Base-by-base conservation (phyloP, 768 basidiomycete species). In the Candolleomyces efflorescens region DNA sequence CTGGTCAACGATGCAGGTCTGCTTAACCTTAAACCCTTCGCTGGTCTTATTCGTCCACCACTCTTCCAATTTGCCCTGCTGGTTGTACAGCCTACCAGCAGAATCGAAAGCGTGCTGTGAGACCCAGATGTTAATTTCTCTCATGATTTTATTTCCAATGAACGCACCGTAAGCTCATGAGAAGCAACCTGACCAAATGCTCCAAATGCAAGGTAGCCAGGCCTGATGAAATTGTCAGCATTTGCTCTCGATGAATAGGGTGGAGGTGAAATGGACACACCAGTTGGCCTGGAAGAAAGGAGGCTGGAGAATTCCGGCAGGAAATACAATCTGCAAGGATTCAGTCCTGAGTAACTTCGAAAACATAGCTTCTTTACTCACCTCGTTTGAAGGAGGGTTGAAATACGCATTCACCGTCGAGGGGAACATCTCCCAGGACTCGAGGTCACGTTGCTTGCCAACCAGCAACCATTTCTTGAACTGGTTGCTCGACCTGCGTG, bases 31-130 rank as follows among this genome's bases (percentile, higher is more conserved):
- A 78, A 95, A 99, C 0, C 87, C 88, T 60, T 84, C 79, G 64
- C 87, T 91, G 3, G 96, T 98, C 43, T 77, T 74, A 59, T 94
- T 90, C 2, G 91, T 88, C 94, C 94, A 98, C 94, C 94, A 98
- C 64, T 94, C 79, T 58, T 89, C 85, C 12, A 94, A 75, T 71
- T 88, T 88, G 53, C 96, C 97, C 41, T 89, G 73, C 68, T 92
- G 89, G 68, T 98, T 94, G 69, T 95, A 99, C 63, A 94, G 77
- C 52, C 91, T 79, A 7, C 94, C 95, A 53, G 90, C 82, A 52
- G 92, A 91, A 70, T 95, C 94, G 64, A 95, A 94, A 1, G 91
- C 91, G 65, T 94, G 92, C 88, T 94, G 46, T 32, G 47, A 56
- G 23, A 37, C 24, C 27, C 17, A 39, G 41, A 37, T 53, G 47